Base-by-base conservation (phyloP, 495 filamentous ascomycete genomes). In the Xylaria intraflava region DNA sequence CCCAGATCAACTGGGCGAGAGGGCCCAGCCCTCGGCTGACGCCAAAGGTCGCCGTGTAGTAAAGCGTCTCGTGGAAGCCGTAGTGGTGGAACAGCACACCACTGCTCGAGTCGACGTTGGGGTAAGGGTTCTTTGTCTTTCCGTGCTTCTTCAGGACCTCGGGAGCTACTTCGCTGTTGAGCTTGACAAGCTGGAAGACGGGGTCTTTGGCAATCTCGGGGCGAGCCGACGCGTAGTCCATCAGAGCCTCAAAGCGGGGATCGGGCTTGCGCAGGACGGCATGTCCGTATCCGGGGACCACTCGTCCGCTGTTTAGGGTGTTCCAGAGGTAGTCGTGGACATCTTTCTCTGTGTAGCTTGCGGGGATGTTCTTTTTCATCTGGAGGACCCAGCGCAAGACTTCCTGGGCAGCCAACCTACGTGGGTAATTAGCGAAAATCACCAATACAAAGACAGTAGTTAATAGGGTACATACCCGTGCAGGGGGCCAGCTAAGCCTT, bases 111-210 rank as follows among this genome's bases (percentile, higher is more conserved):
- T 98, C 93, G 48, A 98, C 93, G 64, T 98, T 98, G 41, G 93
- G 93, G 70, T 89, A 90, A 7, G 91, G 91, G 77, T 97, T 97
- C 81, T 97, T 97, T 59, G 93, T 97, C 86, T 96, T 96, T 64
- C 93, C 93, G 61, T 98, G 93, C 74, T 96, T 82, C 50, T 79
- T 89, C 56, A 98, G 72, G 24, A 98, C 93, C 14, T 80, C 79
- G 10, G 93, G 93, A 0, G 93, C 93, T 44, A 84, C 75, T 51
- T 74, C 69, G 59, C 75, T 79, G 73, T 91, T 96, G 74, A 85
- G 83, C 78, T 88, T 87, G 29, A 98, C 93, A 14, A 98, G 84
- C 67, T 88, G 81, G 83, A 95, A 97, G 39, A 96, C 83, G 3
- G 93, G 90, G 70, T 96, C 89, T 24, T 76, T 72, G 9, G 87